phyloP scores from a whole-genome alignment of 1,284 basidiomycete species.

The Marasmius tenuissimus region DNA sequence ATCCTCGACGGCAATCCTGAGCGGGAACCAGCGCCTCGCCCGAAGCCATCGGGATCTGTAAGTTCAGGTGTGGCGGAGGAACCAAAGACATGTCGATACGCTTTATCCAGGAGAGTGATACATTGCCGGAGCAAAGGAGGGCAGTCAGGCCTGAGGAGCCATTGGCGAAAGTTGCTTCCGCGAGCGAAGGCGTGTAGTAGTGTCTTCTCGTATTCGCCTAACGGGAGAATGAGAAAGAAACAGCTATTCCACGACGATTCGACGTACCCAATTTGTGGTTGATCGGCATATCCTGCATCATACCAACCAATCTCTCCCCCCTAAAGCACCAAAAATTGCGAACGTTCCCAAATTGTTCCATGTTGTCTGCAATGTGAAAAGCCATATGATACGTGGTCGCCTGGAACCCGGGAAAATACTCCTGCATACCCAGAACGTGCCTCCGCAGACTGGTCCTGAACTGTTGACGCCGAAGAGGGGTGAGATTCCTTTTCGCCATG shows the following conservation, averaged over 20 bases:
- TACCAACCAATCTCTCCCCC: slow-evolving; percentile 6
- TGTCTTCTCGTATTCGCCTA: slow-evolving; percentile 7
- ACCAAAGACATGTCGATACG: neutral
- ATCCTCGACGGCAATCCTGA: neutral
- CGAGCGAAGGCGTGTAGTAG: neutral
- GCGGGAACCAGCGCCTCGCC: neutral
- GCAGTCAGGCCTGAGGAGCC: slow-evolving; percentile 2
- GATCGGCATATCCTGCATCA: slow-evolving; percentile 1
- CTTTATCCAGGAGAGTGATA: neutral
- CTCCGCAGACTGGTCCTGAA: neutral
- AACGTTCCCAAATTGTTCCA: slow-evolving; percentile 7
- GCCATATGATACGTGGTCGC: slow-evolving; percentile 8
- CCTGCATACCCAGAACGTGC: slow-evolving; percentile 3
- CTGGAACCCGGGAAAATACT: slow-evolving; percentile 6
- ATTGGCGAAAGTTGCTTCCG: slow-evolving; percentile 4
- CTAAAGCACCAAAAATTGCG: slow-evolving; percentile 8
- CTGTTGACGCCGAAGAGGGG: neutral
- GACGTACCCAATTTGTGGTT: slow-evolving; percentile 5
- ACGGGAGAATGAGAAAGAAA: too few species aligned
- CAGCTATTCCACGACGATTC: too few species aligned
- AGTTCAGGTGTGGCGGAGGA: too few species aligned
- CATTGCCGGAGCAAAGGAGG: slow-evolving; percentile 3
- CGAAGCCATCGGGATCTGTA: too few species aligned
- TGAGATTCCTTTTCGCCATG: slow-evolving; percentile 4
- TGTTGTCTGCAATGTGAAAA: slow-evolving; percentile 11